Base-by-base conservation (phyloP, 2,329 filamentous ascomycete genomes). In the Microdochium nivale region DNA sequence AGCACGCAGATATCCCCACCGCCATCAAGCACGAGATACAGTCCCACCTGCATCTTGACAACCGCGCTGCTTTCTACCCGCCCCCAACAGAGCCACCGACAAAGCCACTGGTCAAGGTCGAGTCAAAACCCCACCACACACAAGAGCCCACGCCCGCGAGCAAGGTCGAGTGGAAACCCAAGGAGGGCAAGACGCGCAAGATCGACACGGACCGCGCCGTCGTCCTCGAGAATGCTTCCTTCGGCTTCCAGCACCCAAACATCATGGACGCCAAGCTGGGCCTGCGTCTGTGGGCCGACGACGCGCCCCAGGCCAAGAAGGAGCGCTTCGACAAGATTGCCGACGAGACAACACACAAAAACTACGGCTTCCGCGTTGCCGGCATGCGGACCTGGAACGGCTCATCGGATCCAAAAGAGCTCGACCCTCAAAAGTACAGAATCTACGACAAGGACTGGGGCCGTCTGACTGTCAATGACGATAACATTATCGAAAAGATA, bases 261-360 rank as follows among this genome's bases (percentile, higher is more conserved):
- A 90, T 99, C 8, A 74, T 99, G 53, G 94, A 99, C 64, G 81
- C 95, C 57, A 99, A 99, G 72, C 81, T 99, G 21, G 94, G 94
- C 44, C 79, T 84, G 49, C 80, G 88, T 30, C 72, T 99, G 5
- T 97, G 90, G 86, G 92, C 88, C 14, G 88, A 95, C 54, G 75
- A 84, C 55, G 82, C 82, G 24, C 75, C 79, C 0, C 58, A 66
- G 25, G 73, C 81, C 60, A 86, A 86, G 70, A 78, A 78, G 59
- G 63, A 68, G 33, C 75, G 81, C 27, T 84, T 86, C 60, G 76
- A 83, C 58, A 74, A 80, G 62, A 80, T 86, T 53, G 73, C 74
- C 30, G 65, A 68, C 25, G 71, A 76, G 60, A 85, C 82, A 3
- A 86, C 82, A 10, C 82, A 84, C 57, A 74, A 72, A 32, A 74